A percentile compares a stretch with the other conserved stretches of the same genome.
phyloP scores from a whole-genome alignment of 2,329 filamentous ascomycete species.

The Aspergillus sp. region DNA sequence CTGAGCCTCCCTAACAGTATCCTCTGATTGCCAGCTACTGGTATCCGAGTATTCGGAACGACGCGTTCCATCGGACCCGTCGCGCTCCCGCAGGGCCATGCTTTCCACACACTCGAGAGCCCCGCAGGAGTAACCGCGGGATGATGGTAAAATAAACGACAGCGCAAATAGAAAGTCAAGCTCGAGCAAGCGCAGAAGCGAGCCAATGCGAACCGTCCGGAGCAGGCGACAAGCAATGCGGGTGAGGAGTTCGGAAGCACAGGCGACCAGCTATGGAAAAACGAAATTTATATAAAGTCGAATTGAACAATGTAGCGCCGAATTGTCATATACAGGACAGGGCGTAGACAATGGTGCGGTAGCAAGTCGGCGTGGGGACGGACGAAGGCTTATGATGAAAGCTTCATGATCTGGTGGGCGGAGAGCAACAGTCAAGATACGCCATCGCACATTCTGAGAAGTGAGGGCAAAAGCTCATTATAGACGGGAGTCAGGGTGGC shows the following conservation, averaged over 20 bases:
- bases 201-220: too few relatives aligned
- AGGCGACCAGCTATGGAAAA: conserved; percentile 1
- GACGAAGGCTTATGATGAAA: conserved; percentile 9
- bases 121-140: too few relatives aligned
- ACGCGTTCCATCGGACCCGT: conserved; percentile 26
- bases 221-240: too few relatives aligned
- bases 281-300: conserved; percentile 2
- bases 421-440: conserved; percentile 13
- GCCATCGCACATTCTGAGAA: conserved; percentile 14
- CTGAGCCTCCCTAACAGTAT: conserved; percentile 27
- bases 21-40: conserved; percentile 31
- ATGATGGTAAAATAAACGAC: not conserved
- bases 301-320: not conserved
- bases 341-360: conserved; percentile 2
- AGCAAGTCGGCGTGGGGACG: conserved; percentile 13
- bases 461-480: conserved; percentile 8
- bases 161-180: not conserved
- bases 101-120: conserved; percentile 4
- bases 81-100: conserved; percentile 27
- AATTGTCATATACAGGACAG: not conserved
- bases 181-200: too few relatives aligned
- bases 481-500: not conserved
- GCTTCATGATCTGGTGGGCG: conserved; percentile 14
- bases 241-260: not conserved
- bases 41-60: conserved; percentile 33